Evolutionary conservation across 1,139 yeast genomes (phyloP), one percentile per base, ranked within the genome.

Genomic region (Wickerhamomyces sp.): DNA sequence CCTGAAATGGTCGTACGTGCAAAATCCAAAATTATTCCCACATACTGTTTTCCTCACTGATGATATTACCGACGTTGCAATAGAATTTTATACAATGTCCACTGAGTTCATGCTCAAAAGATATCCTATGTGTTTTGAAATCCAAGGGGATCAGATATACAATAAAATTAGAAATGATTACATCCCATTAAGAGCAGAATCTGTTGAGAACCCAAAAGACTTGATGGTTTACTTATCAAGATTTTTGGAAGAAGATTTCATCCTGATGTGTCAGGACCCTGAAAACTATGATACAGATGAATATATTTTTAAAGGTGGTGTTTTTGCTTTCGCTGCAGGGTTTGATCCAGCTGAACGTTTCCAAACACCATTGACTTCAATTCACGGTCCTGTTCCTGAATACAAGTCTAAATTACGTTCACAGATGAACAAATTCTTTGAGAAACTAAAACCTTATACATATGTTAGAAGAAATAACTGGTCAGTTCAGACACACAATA

Each of bases 341-440:
- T 85, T 85, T 57, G 74, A 80, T 48, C 92, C 90, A 2, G 53
- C 58, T 7, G 70, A 65, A 28, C 71, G 82, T 42, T 69, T 81
- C 52, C 68, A 76, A 45, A 66, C 59, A 36, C 82, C 82, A 3
- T 55, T 79, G 39, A 68, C 81, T 0, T 45, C 39, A 41, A 81
- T 84, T 49, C 92, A 84, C 56, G 72, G 68, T 13, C 82, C 76
- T 10, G 92, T 84, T 29, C 92, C 94, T 2, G 81, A 81, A 55
- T 84, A 82, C 52, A 68, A 76, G 48, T 77, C 77, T 41, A 81
- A 81, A 54, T 65, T 84, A 51, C 72, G 78, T 58, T 71, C 70
- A 28, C 81, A 87, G 8, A 84, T 84, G 94, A 88, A 83, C 57
- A 72, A 78, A 51, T 84, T 85, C 80, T 81, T 83, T 59, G 71